Evolutionary conservation across 108 stramenopile genomes (phyloP).

Genomic region (Fragilariopsis cylindrus): DNA sequence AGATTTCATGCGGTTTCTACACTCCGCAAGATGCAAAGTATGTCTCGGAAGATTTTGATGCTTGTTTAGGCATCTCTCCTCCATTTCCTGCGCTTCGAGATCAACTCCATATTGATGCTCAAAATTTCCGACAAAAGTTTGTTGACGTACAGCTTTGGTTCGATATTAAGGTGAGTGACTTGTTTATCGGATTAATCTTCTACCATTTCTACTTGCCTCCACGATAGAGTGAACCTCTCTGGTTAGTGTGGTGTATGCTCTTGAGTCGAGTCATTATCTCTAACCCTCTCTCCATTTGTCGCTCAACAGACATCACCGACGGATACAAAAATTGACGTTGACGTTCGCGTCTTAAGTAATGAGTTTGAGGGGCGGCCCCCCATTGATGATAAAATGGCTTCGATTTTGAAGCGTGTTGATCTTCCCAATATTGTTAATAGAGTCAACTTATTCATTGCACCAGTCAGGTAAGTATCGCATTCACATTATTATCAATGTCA

Average conservation of each 20-base stretch:
- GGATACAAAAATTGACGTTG: not conserved
- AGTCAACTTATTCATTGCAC: not conserved
- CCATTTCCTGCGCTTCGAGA: constrained; percentile 7
- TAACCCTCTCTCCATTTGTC: too few species aligned
- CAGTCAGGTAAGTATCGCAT: not conserved
- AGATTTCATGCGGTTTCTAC: not conserved
- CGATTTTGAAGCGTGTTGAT: not conserved
- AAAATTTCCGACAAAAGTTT: not conserved
- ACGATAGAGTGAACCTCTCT: too few species aligned
- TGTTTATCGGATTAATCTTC: too few species aligned
- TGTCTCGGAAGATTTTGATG: not conserved
- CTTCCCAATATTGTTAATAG: not conserved
- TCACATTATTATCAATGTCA: not conserved
- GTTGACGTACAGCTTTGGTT: not conserved
- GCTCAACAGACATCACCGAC: too few species aligned
- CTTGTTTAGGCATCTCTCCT: not conserved
- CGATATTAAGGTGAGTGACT: not conserved
- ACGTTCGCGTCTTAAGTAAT: not conserved
- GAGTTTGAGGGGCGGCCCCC: not conserved
- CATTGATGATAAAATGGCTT: not conserved
- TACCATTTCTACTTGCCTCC: too few species aligned
- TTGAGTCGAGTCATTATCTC: too few species aligned
- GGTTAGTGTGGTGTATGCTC: too few species aligned
- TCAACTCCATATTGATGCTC: not conserved
- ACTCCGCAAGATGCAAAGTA: not conserved